Conservation (phyloP, 495 filamentous ascomycete species). For the Thermochaetoides thermophila region DNA sequence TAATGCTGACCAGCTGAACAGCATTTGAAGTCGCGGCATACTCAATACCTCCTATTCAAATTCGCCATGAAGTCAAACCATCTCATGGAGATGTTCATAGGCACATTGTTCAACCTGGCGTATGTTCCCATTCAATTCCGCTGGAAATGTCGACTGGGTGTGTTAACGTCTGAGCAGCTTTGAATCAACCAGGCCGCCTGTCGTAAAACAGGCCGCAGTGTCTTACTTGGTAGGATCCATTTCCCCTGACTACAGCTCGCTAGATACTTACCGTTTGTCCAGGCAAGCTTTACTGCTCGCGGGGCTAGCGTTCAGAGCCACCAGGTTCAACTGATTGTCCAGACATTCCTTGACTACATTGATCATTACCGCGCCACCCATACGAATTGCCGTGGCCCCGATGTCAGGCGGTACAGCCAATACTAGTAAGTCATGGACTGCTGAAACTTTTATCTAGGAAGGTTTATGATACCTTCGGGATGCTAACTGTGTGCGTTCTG, state of each 20-base stretch:
- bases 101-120: slow-evolving; percentile 52
- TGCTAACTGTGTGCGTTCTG: slow-evolving; percentile 1
- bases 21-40: slow-evolving; percentile 20
- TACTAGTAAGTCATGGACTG: slow-evolving; percentile 67
- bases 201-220: slow-evolving; percentile 65
- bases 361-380: slow-evolving; percentile 46
- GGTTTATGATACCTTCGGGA: not conserved
- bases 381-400: slow-evolving; percentile 57
- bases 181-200: slow-evolving; percentile 41
- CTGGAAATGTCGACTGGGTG: too few relatives aligned
- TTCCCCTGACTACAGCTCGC: too few relatives aligned
- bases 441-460: not conserved
- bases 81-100: slow-evolving; percentile 66
- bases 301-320: slow-evolving; percentile 64
- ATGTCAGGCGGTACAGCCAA: slow-evolving; percentile 63
- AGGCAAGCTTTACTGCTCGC: slow-evolving; percentile 71
- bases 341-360: slow-evolving; percentile 58
- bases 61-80: slow-evolving; percentile 64
- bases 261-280: too few relatives aligned
- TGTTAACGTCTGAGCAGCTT: slow-evolving; percentile 17
- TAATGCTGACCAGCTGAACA: slow-evolving; percentile 4
- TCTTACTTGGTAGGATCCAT: slow-evolving; percentile 52
- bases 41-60: slow-evolving; percentile 56
- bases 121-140: slow-evolving; percentile 6
- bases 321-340: slow-evolving; percentile 62